Evolutionary conservation across 345 rosid genomes (phyloP), one percentile per base, ranked within the genome.

Genomic region (Lenwebbia sp.): DNA sequence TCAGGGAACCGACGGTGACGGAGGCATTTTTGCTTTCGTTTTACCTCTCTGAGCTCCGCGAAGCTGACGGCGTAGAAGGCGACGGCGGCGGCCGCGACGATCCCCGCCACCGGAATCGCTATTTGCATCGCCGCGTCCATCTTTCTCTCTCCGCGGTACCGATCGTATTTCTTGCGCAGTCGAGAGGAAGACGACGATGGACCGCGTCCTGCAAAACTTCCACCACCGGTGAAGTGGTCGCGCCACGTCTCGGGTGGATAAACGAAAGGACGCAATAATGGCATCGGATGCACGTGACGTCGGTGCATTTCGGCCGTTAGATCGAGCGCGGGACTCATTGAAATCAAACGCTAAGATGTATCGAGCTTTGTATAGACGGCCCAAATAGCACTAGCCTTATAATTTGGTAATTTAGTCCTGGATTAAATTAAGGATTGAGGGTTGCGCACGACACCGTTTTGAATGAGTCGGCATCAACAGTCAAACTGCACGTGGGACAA

Each of bases 61-160:
- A 93, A 94, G 93, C 96, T 94, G 5, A 94, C 95, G 22, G 85
- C 95, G 87, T 93, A 94, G 91, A 93, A 93, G 26, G 96, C 93
- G 78, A 91, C 92, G 28, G 91, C 97, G 0, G 95, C 95, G 83
- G 92, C 95, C 15, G 94, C 97, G 21, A 92, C 87, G 22, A 94
- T 94, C 81, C 94, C 96, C 22, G 92, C 90, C 83, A 94, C 87
- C 57, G 97, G 95, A 54, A 94, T 87, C 10, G 92, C 96, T 19
- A 93, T 81, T 82, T 95, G 98, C 92, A 90, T 84, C 30, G 89
- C 88, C 51, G 88, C 95, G 62, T 95, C 96, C 98, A 95, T 94
- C 41, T 53, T 13, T 53, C 54, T 14, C 54, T 4, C 47, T 19
- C 81, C 19, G 25, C 47, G 14, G 7, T 21, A 9, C 40, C 81